These are phyloP conservation scores for Albatrellus sp. DNA, from an alignment of 1,284 basidiomycete genomes.

Conservation along the genomic window DNA sequence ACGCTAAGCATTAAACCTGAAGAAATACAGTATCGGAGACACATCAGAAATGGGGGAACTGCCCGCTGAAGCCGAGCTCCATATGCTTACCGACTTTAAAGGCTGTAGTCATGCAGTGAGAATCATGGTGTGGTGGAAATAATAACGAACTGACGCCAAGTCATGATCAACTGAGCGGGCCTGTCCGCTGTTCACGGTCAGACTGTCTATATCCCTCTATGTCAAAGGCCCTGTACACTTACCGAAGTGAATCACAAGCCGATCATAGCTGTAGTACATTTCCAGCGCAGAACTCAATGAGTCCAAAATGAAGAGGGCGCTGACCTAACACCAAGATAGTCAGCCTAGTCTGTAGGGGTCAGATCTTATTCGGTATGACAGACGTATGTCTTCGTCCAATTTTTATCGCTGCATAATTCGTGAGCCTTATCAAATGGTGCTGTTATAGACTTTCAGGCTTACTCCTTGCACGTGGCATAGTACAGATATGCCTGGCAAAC, in stretches of 20 bases:
- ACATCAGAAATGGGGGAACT: too few relatives aligned
- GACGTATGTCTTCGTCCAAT: neutral
- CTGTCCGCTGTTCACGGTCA: neutral
- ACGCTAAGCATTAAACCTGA: too few relatives aligned
- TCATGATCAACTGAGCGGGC: neutral
- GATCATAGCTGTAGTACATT: neutral
- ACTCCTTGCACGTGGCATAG: neutral
- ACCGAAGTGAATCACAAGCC: constrained; percentile 1
- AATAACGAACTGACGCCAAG: neutral
- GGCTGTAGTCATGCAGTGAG: too few relatives aligned
- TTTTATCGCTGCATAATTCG: neutral
- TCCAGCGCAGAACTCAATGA: neutral
- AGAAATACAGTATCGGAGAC: too few relatives aligned
- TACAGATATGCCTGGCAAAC: neutral
- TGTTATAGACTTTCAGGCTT: neutral
- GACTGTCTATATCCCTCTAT: neutral
- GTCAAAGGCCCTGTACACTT: neutral
- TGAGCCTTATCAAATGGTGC: neutral
- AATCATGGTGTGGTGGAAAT: too few relatives aligned
- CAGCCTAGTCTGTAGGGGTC: neutral
- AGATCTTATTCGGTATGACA: neutral
- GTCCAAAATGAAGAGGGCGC: neutral
- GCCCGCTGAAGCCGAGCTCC: too few relatives aligned
- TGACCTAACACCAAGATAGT: neutral
- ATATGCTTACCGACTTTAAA: too few relatives aligned